These are phyloP conservation scores for Nitzschia inconspicua DNA, from an alignment of 108 stramenopile species.

Conservation along the genomic window DNA sequence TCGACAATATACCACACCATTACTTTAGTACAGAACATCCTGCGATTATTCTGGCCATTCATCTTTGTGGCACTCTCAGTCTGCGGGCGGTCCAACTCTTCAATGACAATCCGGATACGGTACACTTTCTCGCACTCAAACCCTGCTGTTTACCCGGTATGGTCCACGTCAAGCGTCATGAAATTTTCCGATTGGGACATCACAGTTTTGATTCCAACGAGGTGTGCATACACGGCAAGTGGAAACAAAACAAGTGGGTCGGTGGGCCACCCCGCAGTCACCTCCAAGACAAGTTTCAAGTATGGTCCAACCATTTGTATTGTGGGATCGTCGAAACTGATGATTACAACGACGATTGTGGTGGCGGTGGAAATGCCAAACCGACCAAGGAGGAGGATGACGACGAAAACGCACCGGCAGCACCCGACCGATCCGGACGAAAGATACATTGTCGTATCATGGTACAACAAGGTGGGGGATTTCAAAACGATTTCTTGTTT, in stretches of 20 bases:
- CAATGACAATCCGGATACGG: slow-evolving; percentile 36
- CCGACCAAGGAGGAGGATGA: not conserved
- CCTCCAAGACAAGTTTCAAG: slow-evolving; percentile 32
- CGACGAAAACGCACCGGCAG: not conserved
- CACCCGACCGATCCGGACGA: not conserved
- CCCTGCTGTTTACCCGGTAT: slow-evolving; percentile 67
- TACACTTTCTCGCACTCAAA: slow-evolving; percentile 49
- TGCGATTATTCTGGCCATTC: slow-evolving; percentile 51
- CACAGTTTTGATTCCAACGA: slow-evolving; percentile 52
- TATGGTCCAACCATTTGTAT: slow-evolving; percentile 47
- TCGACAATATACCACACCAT: slow-evolving; percentile 19
- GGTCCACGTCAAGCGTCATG: slow-evolving; percentile 52
- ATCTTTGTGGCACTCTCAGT: slow-evolving; percentile 62
- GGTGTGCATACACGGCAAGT: slow-evolving; percentile 49
- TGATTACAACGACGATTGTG: not conserved
- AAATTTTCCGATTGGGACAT: slow-evolving; percentile 38
- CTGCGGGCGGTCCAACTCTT: slow-evolving; percentile 56
- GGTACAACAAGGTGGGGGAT: slow-evolving; percentile 45
- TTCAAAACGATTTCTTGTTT: slow-evolving; percentile 61
- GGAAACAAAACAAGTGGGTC: slow-evolving; percentile 45
- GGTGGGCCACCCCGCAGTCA: slow-evolving; percentile 43
- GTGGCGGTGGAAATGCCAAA: slow-evolving; percentile 7
- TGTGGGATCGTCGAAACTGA: slow-evolving; percentile 22
- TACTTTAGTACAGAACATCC: slow-evolving; percentile 30
- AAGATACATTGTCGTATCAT: slow-evolving; percentile 2